Base-by-base conservation (phyloP, 768 basidiomycete species). In the Hysterangium stoloniferum region DNA sequence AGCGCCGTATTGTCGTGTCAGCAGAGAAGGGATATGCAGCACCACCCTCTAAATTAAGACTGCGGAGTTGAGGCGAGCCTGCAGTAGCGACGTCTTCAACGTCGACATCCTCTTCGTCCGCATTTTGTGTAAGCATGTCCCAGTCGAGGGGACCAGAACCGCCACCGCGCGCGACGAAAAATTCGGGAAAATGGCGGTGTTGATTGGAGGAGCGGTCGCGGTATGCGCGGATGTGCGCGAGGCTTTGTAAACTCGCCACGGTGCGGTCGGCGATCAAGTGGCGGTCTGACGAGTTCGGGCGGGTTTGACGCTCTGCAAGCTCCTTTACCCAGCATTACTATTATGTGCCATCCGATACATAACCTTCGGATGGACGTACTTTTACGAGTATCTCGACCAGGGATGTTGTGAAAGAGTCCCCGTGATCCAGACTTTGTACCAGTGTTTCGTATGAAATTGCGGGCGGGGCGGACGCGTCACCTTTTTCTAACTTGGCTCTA, bases 401-500 rank as follows among this genome's bases (percentile, higher is more conserved):
- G 0, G 82, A 75, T 4, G 86, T 77, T 0, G 86, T 88, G 64
- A 90, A 89, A 1, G 84, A 80, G 62, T 90, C 87, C 13, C 86
- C 86, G 20, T 74, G 75, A 60, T 89, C 86, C 43, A 90, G 68
- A 25, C 86, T 84, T 57, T 82, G 76, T 17, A 88, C 82, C 56
- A 90, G 88, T 25, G 74, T 65, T 63, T 88, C 82, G 61, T 85
- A 89, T 48, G 71, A 80, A 54, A 89, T 86, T 34, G 68, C 66
- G 3, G 82, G 75, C 58, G 84, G 82, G 29, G 60, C 60, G 40
- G 79, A 78, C 22, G 47, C 24, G 36, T 52, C 37, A 20, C 44
- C 52, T 32, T 31, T 31, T 61, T 88, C 86, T 24, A 85, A 72
- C 53, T 74, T 75, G 24, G 79, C 70, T 48, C 87, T 74, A 57